Percentiles rank a stretch among this genome's conserved stretches.
These are phyloP conservation scores for Aspergillus pseudoterreus DNA, from an alignment of 2,329 filamentous ascomycete species.

Conservation along the genomic window DNA sequence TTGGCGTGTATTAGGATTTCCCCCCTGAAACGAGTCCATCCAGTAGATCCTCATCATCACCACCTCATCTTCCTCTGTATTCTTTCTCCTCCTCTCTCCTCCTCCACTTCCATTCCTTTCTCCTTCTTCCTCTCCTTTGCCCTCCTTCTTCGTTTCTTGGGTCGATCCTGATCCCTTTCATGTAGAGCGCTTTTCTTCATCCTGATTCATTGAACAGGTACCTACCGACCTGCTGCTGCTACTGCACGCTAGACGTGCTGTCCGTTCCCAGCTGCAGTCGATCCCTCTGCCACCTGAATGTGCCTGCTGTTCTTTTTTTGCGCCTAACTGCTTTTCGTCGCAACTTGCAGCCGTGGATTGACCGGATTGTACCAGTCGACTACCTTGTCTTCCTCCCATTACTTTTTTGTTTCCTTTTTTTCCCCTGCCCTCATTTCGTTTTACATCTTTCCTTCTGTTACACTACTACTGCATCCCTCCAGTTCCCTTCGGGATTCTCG, in stretches of 20 bases:
- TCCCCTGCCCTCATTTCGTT: constrained; percentile 1
- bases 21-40: constrained; percentile 20
- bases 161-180: constrained; percentile 1
- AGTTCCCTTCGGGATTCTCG: background rate
- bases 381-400: background rate
- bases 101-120: background rate
- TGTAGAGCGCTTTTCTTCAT: background rate
- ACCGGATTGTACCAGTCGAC: background rate
- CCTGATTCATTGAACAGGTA: constrained; percentile 4
- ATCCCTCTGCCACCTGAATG: constrained; percentile 17
- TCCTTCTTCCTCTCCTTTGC: constrained; percentile 4
- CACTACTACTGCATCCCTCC: background rate
- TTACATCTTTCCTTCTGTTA: constrained; percentile 2
- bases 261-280: constrained; percentile 16
- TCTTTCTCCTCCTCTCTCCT: constrained; percentile 3
- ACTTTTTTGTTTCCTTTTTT: constrained; percentile 2
- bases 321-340: background rate
- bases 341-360: background rate
- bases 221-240: constrained; percentile 11
- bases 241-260: constrained; percentile 23
- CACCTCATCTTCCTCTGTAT: constrained; percentile 5
- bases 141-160: constrained; percentile 1
- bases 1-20: constrained; percentile 16
- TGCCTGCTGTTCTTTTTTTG: constrained; percentile 8
- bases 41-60: constrained; percentile 23